phyloP scores from a whole-genome alignment of 176 grass and related monocot genomes.

The Alopecurus myosuroides region DNA sequence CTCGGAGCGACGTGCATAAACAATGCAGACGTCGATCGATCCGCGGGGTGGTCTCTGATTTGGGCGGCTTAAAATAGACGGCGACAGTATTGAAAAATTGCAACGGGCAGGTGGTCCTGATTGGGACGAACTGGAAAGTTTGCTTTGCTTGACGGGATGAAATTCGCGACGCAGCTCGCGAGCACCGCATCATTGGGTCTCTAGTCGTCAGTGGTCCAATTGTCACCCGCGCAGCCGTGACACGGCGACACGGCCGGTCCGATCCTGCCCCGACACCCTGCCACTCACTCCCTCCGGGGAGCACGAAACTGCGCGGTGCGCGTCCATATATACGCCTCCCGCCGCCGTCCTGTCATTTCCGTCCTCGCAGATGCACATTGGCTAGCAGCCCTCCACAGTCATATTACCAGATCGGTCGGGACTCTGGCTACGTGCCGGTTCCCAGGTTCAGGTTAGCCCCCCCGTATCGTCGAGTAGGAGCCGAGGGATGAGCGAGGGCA shows the following conservation, averaged over 20 bases:
- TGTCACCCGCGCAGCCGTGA: background rate
- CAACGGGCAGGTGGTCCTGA: background rate
- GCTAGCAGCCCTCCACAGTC: background rate
- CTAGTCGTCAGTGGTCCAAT: constrained; percentile 10
- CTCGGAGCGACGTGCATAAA: background rate
- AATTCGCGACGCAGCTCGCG: background rate
- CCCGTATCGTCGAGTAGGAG: no score
- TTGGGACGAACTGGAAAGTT: background rate
- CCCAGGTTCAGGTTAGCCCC: no score
- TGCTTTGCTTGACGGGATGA: background rate
- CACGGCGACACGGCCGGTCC: constrained; percentile 6
- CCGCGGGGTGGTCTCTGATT: background rate
- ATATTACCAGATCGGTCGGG: background rate
- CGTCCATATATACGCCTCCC: background rate
- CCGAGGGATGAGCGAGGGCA: constrained; percentile 29
- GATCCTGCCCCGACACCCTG: constrained; percentile 28
- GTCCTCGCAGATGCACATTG: background rate
- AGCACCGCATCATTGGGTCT: background rate
- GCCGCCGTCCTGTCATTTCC: background rate
- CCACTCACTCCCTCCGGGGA: constrained; percentile 32
- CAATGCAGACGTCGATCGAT: background rate
- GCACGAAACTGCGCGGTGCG: background rate
- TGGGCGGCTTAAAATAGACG: background rate
- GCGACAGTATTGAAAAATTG: constrained; percentile 5
- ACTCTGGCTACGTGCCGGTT: background rate